Conservation (phyloP, 345 rosid genomes). For the Jatropha curcas region DNA sequence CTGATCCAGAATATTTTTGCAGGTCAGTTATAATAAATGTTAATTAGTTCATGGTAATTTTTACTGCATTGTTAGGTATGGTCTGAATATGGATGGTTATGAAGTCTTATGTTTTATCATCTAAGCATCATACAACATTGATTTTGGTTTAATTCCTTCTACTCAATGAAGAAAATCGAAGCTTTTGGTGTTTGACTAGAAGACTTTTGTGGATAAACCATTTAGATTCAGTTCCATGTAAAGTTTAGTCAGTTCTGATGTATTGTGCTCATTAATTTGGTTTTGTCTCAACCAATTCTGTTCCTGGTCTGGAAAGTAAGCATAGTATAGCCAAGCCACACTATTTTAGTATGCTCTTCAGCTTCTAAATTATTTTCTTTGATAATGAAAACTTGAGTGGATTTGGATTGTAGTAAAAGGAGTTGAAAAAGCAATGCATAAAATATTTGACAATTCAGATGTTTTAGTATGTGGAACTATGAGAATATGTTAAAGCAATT, state of each 20-base stretch:
- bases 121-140: neutral
- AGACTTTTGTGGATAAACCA: neutral
- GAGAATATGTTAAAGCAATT: neutral
- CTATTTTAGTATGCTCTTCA: neutral
- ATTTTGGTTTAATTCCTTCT: neutral
- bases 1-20: constrained; percentile 76
- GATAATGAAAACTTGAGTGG: neutral
- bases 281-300: neutral
- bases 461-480: neutral
- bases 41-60: constrained; percentile 11
- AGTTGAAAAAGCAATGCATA: neutral
- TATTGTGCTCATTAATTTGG: neutral
- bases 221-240: neutral
- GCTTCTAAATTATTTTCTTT: neutral
- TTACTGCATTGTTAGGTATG: neutral
- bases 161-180: too few species aligned
- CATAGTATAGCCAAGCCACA: neutral
- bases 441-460: neutral
- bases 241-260: neutral
- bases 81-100: neutral
- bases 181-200: neutral
- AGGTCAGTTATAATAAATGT: constrained; percentile 45
- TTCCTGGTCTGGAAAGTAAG: neutral
- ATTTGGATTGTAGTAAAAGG: neutral
- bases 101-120: neutral